Percentiles rank a stretch among this genome's conserved stretches.
Conservation (phyloP, 305 asterid species). For the Andrographis paniculata region DNA sequence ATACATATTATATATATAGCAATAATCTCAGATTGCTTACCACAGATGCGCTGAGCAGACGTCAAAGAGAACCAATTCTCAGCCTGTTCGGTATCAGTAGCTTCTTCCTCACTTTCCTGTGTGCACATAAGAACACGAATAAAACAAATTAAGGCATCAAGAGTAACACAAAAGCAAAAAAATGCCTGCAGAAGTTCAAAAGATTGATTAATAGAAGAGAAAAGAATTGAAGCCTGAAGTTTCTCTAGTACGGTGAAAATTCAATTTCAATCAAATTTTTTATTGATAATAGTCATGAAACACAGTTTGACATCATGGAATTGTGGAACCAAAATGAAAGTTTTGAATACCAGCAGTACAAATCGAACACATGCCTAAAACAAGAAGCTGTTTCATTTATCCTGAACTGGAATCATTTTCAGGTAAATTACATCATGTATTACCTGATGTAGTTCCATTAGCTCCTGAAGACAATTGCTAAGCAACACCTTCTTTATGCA, state of each 20-base stretch:
- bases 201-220: not conserved
- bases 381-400: not conserved
- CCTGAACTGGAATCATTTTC: slow-evolving; percentile 2
- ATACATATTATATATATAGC: not conserved
- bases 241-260: not conserved
- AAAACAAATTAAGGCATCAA: slow-evolving; percentile 8
- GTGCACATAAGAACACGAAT: slow-evolving; percentile 15
- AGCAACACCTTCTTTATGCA: slow-evolving; percentile 97
- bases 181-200: slow-evolving; percentile 1
- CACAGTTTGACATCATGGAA: too few species aligned
- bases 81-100: slow-evolving; percentile 94
- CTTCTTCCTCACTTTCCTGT: slow-evolving; percentile 99
- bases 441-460: slow-evolving; percentile 99
- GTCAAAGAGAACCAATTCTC: slow-evolving; percentile 98
- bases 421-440: not conserved
- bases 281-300: too few species aligned
- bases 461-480: slow-evolving; percentile 98
- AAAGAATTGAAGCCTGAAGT: too few species aligned
- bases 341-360: too few species aligned
- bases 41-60: slow-evolving; percentile 97
- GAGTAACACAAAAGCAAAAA: slow-evolving; percentile 11
- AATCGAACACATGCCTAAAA: too few species aligned
- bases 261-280: too few species aligned
- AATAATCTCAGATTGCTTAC: slow-evolving; percentile 30
- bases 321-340: too few species aligned